Evolutionary conservation across 2,329 filamentous ascomycete genomes (phyloP).

Genomic region (Cladosporium sp.): DNA sequence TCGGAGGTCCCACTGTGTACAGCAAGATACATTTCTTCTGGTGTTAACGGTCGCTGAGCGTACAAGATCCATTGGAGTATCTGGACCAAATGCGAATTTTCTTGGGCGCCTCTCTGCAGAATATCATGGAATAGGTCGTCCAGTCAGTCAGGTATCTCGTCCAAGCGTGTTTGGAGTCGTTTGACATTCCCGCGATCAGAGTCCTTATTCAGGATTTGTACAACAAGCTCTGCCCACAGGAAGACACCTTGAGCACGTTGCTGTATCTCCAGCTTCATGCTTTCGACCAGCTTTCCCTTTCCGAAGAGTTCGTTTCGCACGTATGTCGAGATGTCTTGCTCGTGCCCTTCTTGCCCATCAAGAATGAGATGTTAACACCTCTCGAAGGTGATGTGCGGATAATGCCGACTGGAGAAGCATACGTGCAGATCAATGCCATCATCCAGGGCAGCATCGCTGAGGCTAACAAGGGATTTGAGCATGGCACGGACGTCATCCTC

Average conservation of each 20-base stretch:
- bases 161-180: neutral
- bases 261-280: no score
- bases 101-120: neutral
- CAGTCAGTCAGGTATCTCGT: slow-evolving; percentile 5
- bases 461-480: slow-evolving; percentile 39
- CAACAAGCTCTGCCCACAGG: slow-evolving; percentile 20
- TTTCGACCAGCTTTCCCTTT: slow-evolving; percentile 8
- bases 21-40: slow-evolving; percentile 46
- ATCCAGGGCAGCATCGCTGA: slow-evolving; percentile 25
- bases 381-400: slow-evolving; percentile 23
- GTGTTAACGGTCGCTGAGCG: slow-evolving; percentile 45
- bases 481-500: slow-evolving; percentile 42
- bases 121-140: slow-evolving; percentile 18
- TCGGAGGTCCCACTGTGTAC: slow-evolving; percentile 35
- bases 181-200: slow-evolving; percentile 10
- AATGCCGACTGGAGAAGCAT: slow-evolving; percentile 48
- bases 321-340: slow-evolving; percentile 1
- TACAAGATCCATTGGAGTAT: slow-evolving; percentile 59
- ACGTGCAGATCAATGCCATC: slow-evolving; percentile 27
- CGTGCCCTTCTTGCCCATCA: neutral
- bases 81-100: slow-evolving; percentile 27
- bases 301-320: no score
- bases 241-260: slow-evolving; percentile 20
- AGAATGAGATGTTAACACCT: neutral
- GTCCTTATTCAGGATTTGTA: slow-evolving; percentile 16